Evolutionary conservation across 2,329 filamentous ascomycete species (phyloP).

Genomic region (Atkinsonella hypoxylon): DNA sequence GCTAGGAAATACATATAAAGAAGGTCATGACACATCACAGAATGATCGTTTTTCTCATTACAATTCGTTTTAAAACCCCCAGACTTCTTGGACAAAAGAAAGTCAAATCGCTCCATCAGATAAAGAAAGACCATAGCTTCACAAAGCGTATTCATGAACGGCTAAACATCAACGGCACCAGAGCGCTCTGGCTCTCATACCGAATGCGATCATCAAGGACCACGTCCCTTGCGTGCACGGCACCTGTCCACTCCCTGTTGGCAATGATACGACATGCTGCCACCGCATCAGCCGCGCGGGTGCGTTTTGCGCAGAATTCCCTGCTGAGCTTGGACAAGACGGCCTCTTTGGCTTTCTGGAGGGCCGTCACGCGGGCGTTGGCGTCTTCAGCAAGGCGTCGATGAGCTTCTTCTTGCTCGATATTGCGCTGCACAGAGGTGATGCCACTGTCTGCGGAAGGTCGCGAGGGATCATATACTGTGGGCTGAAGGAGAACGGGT

Average conservation of each 20-base stretch:
- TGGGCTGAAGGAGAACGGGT: constrained; percentile 44
- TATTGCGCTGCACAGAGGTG: constrained; percentile 44
- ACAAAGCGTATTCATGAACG: constrained; percentile 18
- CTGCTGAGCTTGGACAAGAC: constrained; percentile 46
- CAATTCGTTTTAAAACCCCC: constrained; percentile 7
- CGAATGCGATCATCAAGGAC: constrained; percentile 31
- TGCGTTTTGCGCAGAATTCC: constrained; percentile 30
- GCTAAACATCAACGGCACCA: constrained; percentile 51
- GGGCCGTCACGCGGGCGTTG: constrained; percentile 38
- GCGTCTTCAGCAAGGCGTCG: constrained; percentile 45
- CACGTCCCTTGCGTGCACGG: constrained; percentile 18
- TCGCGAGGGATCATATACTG: constrained; percentile 38
- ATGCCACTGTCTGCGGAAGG: constrained; percentile 31
- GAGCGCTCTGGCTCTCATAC: constrained; percentile 38
- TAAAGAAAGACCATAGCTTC: background rate
- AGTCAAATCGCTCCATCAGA: background rate
- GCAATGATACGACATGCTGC: constrained; percentile 22
- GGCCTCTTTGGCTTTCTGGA: constrained; percentile 47
- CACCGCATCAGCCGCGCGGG: constrained; percentile 20
- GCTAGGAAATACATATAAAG: constrained; percentile 8
- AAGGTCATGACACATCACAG: constrained; percentile 12
- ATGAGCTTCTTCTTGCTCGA: constrained; percentile 43
- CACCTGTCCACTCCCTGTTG: constrained; percentile 15
- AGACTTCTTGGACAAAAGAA: background rate
- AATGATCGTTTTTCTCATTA: constrained; percentile 15